Evolutionary conservation across 257 asterid genomes (phyloP).

Genomic region (Solanum chaucha): DNA sequence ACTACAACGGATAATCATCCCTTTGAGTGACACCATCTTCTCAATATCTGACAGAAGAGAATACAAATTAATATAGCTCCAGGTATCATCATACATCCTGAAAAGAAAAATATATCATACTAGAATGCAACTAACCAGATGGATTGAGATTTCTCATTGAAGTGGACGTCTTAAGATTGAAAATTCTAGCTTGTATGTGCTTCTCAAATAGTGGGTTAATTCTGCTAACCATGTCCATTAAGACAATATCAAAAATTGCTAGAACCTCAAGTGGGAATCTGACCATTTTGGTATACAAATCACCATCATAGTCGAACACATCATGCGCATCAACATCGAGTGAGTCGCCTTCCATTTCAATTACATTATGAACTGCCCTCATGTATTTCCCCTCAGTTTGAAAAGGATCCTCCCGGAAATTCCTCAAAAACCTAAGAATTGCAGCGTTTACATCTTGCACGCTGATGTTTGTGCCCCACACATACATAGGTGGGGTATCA

Average conservation of each 20-base stretch:
- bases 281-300: conserved; percentile 84
- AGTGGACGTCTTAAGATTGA: conserved; percentile 69
- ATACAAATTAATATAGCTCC: neutral
- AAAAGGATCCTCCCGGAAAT: conserved; percentile 59
- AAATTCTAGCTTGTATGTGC: conserved; percentile 90
- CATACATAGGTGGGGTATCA: conserved; percentile 75
- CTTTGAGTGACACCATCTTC: conserved; percentile 92
- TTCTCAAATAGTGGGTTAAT: conserved; percentile 74
- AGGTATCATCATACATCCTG: neutral
- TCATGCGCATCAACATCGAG: conserved; percentile 87
- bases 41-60: conserved; percentile 62
- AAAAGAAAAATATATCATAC: neutral
- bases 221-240: conserved; percentile 82
- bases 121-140: conserved; percentile 40
- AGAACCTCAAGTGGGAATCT: conserved; percentile 92
- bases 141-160: conserved; percentile 92
- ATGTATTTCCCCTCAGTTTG: conserved; percentile 78
- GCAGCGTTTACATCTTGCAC: conserved; percentile 86
- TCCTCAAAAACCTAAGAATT: conserved; percentile 71
- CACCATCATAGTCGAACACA: conserved; percentile 66
- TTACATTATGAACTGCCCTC: conserved; percentile 56
- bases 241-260: conserved; percentile 83
- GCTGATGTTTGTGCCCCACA: conserved; percentile 95
- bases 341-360: conserved; percentile 92
- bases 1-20: conserved; percentile 94